Evolutionary conservation across 2,329 filamentous ascomycete species (phyloP).

Genomic region (Microdochium bolleyi): DNA sequence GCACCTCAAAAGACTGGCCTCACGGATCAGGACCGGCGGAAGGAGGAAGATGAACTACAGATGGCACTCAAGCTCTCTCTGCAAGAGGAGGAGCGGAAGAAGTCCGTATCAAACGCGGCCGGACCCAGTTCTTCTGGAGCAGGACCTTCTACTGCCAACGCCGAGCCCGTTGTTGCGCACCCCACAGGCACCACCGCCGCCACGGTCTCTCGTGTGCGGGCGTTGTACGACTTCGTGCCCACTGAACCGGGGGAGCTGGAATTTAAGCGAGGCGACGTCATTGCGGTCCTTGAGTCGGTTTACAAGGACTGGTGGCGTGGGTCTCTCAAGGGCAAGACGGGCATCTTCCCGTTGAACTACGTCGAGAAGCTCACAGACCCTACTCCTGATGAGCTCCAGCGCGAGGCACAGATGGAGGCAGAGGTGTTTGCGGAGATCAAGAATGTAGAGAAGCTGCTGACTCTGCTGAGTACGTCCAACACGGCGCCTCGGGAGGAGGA

Average conservation of each 20-base stretch:
- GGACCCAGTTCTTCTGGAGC: conserved; percentile 20
- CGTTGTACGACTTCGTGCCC: conserved; percentile 89
- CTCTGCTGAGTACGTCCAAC: conserved; percentile 81
- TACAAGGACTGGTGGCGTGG: conserved; percentile 99
- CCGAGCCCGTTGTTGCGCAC: conserved; percentile 43
- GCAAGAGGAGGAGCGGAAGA: conserved; percentile 70
- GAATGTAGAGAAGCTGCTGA: conserved; percentile 65
- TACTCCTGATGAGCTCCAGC: conserved; percentile 86
- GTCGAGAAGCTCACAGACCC: conserved; percentile 96
- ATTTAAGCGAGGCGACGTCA: conserved; percentile 94
- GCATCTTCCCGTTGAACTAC: conserved; percentile 97
- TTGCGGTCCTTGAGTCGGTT: conserved; percentile 92
- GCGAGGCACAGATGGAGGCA: conserved; percentile 90
- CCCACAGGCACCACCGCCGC: conserved; percentile 87
- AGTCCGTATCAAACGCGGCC: conserved; percentile 18
- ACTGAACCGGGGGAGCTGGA: conserved; percentile 92
- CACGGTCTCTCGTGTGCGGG: conserved; percentile 88
- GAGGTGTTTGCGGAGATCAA: conserved; percentile 59
- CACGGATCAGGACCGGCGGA: conserved; percentile 81
- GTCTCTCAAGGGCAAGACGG: conserved; percentile 85
- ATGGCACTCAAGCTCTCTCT: conserved; percentile 91
- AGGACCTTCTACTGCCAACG: conserved; percentile 15
- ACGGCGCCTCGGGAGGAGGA: conserved; percentile 76
- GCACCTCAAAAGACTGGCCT: conserved; percentile 91
- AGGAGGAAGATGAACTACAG: conserved; percentile 95